Conservation (phyloP, 441 rosid genomes). For the Erodium trifolium region DNA sequence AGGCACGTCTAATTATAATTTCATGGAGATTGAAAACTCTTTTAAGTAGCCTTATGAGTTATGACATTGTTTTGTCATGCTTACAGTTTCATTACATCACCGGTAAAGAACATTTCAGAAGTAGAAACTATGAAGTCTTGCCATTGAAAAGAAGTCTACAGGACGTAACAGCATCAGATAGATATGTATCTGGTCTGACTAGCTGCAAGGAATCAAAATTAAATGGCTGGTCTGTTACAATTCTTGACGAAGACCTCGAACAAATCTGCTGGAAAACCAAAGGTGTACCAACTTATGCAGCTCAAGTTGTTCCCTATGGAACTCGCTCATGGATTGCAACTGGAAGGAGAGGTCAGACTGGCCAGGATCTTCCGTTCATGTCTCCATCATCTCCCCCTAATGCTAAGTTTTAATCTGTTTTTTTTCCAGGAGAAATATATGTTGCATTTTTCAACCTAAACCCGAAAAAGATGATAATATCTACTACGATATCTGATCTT, state of each 20-base stretch:
- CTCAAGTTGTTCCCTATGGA: constrained; percentile 34
- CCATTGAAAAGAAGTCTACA: neutral
- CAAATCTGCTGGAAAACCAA: constrained; percentile 63
- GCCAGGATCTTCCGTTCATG: constrained; percentile 6
- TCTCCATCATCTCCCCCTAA: neutral
- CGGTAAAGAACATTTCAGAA: constrained; percentile 19
- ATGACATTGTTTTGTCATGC: neutral
- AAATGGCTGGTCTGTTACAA: constrained; percentile 51
- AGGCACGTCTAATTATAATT: constrained; percentile 34
- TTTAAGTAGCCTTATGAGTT: too few relatives aligned
- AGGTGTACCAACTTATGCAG: constrained; percentile 37
- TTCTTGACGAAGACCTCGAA: constrained; percentile 36
- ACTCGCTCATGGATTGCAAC: constrained; percentile 81
- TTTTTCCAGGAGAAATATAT: constrained; percentile 50
- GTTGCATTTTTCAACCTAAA: constrained; percentile 78
- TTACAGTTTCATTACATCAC: constrained; percentile 57
- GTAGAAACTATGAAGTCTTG: constrained; percentile 16
- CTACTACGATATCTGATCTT: constrained; percentile 49
- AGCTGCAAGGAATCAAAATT: constrained; percentile 64
- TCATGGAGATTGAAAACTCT: neutral
- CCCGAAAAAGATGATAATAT: constrained; percentile 33
- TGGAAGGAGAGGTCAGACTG: constrained; percentile 51
- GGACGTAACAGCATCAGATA: constrained; percentile 20
- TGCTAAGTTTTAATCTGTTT: constrained; percentile 8
- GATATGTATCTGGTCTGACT: constrained; percentile 41